These are phyloP conservation scores for Capsicum pubescens DNA, from an alignment of 257 asterid genomes.

Conservation along the genomic window DNA sequence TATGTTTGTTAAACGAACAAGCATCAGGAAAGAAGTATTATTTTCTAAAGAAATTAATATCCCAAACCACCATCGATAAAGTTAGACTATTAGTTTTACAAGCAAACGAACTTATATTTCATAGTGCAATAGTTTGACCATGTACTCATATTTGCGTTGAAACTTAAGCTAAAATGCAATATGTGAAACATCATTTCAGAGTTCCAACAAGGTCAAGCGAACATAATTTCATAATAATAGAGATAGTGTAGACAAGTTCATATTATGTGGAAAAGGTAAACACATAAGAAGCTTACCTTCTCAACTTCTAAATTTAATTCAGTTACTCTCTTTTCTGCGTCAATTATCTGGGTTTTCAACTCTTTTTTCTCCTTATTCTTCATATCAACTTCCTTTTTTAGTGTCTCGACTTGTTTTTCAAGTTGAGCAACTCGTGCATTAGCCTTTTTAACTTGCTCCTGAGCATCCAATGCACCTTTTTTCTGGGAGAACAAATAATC, in stretches of 20 bases:
- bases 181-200: neutral
- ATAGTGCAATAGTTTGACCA: neutral
- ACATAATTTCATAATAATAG: neutral
- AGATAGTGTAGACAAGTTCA: neutral
- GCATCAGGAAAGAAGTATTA: neutral
- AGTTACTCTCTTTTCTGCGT: constrained; percentile 63
- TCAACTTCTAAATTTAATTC: constrained; percentile 43
- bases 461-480: constrained; percentile 60
- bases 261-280: constrained; percentile 6
- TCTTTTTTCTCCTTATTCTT: constrained; percentile 62
- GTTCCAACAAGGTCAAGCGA: neutral
- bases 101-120: neutral
- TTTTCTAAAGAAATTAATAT: neutral
- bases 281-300: constrained; percentile 25
- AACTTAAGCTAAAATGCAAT: neutral
- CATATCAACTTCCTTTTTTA: constrained; percentile 52
- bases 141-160: neutral
- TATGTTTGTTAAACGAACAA: neutral
- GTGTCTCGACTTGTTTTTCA: constrained; percentile 72
- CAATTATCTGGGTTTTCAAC: constrained; percentile 59
- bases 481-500: constrained; percentile 42
- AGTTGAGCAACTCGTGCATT: constrained; percentile 70
- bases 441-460: constrained; percentile 72
- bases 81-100: neutral
- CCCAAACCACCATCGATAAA: neutral